These are phyloP conservation scores for Saccharum officinarum DNA, from an alignment of 176 grass and related monocot species.

Conservation along the genomic window DNA sequence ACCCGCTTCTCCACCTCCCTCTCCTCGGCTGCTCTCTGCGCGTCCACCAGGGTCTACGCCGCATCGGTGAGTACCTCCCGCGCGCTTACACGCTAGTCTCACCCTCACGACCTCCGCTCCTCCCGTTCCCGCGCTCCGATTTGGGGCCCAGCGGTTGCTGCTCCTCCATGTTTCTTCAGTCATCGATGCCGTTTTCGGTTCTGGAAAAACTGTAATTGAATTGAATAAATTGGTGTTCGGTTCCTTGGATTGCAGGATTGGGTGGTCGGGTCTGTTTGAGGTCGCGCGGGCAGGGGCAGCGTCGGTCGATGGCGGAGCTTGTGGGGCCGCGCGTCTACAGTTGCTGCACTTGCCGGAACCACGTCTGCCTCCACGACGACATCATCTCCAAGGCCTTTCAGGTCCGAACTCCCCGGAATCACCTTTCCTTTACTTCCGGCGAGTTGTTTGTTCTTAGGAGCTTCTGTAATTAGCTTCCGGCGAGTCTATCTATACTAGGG, in stretches of 20 bases:
- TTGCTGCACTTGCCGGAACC: conserved; percentile 77
- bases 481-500: too few relatives aligned
- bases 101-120: background rate
- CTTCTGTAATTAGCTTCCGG: background rate
- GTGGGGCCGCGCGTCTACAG: conserved; percentile 72
- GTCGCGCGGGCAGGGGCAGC: background rate
- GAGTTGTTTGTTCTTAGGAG: background rate
- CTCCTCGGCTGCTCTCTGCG: background rate
- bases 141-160: background rate
- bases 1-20: background rate
- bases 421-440: background rate
- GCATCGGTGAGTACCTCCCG: background rate
- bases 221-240: background rate
- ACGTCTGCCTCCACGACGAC: conserved; percentile 82
- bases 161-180: background rate
- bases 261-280: background rate
- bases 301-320: conserved; percentile 52
- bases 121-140: background rate
- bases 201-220: background rate
- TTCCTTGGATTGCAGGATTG: background rate
- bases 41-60: background rate
- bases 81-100: background rate
- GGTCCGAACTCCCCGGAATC: conserved; percentile 29
- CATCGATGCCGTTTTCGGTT: background rate
- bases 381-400: conserved; percentile 82